A percentile compares a stretch with the other conserved stretches of the same genome.
Evolutionary conservation across 2,329 filamentous ascomycete genomes (phyloP).

Genomic region (Emergomyces orientalis): DNA sequence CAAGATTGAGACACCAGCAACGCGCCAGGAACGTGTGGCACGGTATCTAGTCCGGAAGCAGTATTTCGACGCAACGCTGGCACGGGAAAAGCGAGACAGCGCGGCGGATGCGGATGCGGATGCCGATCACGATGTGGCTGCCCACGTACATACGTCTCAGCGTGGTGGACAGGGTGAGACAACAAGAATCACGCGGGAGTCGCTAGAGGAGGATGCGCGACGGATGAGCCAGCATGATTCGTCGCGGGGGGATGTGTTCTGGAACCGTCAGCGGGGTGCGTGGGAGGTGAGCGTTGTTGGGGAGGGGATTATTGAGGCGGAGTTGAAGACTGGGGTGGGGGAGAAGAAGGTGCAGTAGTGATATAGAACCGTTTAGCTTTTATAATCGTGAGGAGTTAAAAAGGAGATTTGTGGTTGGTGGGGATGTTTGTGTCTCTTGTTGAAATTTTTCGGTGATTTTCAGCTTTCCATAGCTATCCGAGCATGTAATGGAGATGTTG

Average conservation of each 20-base stretch:
- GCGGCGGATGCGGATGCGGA: conserved; percentile 16
- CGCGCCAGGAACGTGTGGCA: conserved; percentile 76
- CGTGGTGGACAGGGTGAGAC: conserved; percentile 5
- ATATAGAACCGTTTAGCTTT: background rate
- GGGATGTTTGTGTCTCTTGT: background rate
- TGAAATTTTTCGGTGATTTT: background rate
- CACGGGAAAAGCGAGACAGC: conserved; percentile 11
- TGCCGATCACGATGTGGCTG: too few species aligned
- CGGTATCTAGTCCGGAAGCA: conserved; percentile 71
- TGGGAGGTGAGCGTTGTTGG: conserved; percentile 34
- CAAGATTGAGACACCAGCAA: conserved; percentile 75
- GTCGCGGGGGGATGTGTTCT: conserved; percentile 33
- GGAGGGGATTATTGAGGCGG: conserved; percentile 32
- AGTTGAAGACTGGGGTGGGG: conserved; percentile 14
- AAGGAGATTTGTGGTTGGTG: background rate
- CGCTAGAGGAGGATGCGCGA: conserved; percentile 37
- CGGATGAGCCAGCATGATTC: conserved; percentile 26
- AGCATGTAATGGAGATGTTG: background rate
- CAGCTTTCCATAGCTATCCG: background rate
- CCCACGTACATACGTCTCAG: conserved; percentile 5
- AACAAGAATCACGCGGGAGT: conserved; percentile 27
- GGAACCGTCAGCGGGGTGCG: conserved; percentile 39
- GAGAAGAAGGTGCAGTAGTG: conserved; percentile 30
- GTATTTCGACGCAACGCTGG: conserved; percentile 49
- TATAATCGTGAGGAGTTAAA: background rate